Evolutionary conservation across 2,329 filamentous ascomycete genomes (phyloP), one percentile per base, ranked within the genome.

Genomic region (Alternaria sp.): DNA sequence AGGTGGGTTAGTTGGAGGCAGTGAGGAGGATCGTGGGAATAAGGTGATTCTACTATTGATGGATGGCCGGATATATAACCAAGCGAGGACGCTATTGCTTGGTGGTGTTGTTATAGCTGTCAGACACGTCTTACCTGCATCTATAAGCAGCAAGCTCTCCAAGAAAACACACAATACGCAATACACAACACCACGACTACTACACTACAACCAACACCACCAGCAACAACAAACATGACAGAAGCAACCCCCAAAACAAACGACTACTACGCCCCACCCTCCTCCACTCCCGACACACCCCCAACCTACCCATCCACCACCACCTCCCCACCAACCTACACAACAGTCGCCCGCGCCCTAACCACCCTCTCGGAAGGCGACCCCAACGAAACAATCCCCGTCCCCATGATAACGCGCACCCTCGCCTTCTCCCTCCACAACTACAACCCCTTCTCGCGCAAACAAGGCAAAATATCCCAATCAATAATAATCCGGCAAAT

Each of bases 391-490:
- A 67, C 57, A 10, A 67, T 70, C 32, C 57, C 57, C 1, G 68
- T 70, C 1, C 68, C 66, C 12, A 67, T 70, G 59, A 40, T 68
- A 4, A 36, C 51, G 5, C 68, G 63, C 32, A 51, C 45, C n/a
- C 46, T 65, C 15, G 17, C 56, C n/a, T 54, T 30, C 21, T 61
- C 43, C 25, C 45, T 69, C 10, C 65, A 69, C 52, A 57, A 61
- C 30, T 49, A 58, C 56, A 69, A 70, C 21, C 68, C 68, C 6
- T 67, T 70, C 46, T 63, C 57, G 0, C 66, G 49, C 32, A 70
- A 68, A 25, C 60, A 58, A 21, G 59, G 57, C 50, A 6, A 44
- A 4, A 45, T 61, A 3, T 13, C 8, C 1, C 59, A 66, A 21
- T 59, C 57, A 3, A 57, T 70, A 4, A 25, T 57, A 4, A 32